Conservation (phyloP, 164 flowering plant genomes). For the Sedum album region DNA sequence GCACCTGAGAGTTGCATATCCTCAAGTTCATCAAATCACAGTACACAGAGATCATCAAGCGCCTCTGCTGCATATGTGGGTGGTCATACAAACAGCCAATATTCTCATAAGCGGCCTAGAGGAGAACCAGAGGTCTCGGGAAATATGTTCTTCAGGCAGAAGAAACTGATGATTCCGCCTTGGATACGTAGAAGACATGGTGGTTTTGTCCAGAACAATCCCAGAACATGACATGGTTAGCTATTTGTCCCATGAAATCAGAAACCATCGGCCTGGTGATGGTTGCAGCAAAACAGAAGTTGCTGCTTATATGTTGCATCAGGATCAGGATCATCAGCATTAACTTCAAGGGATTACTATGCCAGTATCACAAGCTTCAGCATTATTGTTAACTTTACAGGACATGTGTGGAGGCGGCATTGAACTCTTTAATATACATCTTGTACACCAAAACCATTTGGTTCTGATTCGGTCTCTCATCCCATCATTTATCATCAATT, state of each 20-base stretch:
- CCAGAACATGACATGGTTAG: conserved; percentile 8
- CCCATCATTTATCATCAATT: background rate
- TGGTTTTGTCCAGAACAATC: conserved; percentile 24
- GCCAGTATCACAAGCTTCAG: conserved; percentile 24
- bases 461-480: conserved; percentile 1
- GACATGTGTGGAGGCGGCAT: conserved; percentile 11
- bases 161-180: conserved; percentile 51
- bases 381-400: conserved; percentile 28
- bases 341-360: background rate
- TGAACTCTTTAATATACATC: conserved; percentile 11
- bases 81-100: conserved; percentile 18
- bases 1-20: background rate
- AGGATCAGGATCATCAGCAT: conserved; percentile 22
- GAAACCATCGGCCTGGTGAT: conserved; percentile 21
- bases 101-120: conserved; percentile 22
- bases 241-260: too few relatives aligned
- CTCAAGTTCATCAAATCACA: conserved; percentile 4
- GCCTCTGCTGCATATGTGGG: conserved; percentile 15
- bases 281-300: conserved; percentile 18
- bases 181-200: conserved; percentile 30
- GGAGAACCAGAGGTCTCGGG: conserved; percentile 34
- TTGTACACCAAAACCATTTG: conserved; percentile 27
- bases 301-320: conserved; percentile 18
- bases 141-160: conserved; percentile 56
- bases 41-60: conserved; percentile 7